Evolutionary conservation across 2,329 filamentous ascomycete species (phyloP).

Genomic region (Phialemonium atrogriseum): DNA sequence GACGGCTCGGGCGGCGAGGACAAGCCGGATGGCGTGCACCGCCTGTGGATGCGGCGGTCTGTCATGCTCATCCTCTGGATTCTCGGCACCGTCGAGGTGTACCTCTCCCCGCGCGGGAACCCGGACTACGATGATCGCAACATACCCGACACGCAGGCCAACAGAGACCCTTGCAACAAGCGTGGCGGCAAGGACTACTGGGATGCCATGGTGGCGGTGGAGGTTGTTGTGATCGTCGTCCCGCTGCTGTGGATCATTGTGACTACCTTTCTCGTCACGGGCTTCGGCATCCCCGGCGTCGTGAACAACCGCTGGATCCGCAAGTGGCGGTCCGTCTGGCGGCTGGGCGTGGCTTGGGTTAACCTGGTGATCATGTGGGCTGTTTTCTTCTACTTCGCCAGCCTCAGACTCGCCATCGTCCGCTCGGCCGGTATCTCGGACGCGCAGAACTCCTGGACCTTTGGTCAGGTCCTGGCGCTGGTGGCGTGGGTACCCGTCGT

Average conservation of each 20-base stretch:
- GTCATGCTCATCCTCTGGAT: constrained; percentile 9
- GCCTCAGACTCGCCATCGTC: constrained; percentile 4
- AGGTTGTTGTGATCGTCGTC: constrained; percentile 9
- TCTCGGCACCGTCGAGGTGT: constrained; percentile 7
- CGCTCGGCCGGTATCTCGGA: constrained; percentile 1
- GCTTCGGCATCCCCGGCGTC: constrained; percentile 8
- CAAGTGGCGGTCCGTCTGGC: constrained; percentile 3
- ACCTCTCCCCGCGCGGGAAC: constrained; percentile 9
- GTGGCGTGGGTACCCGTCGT: constrained; percentile 15
- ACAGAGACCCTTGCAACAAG: constrained; percentile 8
- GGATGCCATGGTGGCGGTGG: constrained; percentile 5
- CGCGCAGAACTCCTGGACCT: constrained; percentile 12
- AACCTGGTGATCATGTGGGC: constrained; percentile 7
- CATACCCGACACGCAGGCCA: not conserved
- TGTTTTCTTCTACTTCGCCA: constrained; percentile 3
- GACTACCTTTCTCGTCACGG: constrained; percentile 8
- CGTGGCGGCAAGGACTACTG: constrained; percentile 10
- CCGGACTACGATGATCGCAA: constrained; percentile 8
- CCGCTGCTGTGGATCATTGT: constrained; percentile 9
- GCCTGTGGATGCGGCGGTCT: constrained; percentile 8
- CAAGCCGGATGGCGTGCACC: constrained; percentile 2
- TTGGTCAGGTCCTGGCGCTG: constrained; percentile 17
- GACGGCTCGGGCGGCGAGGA: too few species aligned
- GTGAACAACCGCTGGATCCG: constrained; percentile 3
- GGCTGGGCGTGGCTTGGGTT: constrained; percentile 4